Base-by-base conservation (phyloP, 2,329 filamentous ascomycete species). In the Microcyclospora tardicrescens region DNA sequence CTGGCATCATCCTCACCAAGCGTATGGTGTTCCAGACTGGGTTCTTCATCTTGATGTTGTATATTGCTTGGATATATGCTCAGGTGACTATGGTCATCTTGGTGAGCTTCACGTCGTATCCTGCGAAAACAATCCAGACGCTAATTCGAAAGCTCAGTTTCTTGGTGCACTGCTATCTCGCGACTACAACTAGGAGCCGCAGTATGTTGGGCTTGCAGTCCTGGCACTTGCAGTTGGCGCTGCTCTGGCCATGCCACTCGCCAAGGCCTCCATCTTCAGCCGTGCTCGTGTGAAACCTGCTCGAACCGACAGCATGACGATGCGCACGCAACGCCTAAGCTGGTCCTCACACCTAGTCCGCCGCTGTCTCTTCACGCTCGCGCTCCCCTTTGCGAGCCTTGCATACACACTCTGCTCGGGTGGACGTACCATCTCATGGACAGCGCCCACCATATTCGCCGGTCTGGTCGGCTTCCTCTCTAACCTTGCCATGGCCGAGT, bases 51-150 rank as follows among this genome's bases (percentile, higher is more conserved):
- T 66, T 87, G 52, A 72, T 79, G 1, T 43, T 82, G n/a, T 87
- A 87, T 57, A 66, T 78, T 11, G 78, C 72, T 6, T 87, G 82
- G 82, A 81, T 85, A 34, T 84, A 86, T 56, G 79, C 79, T 2
- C 79, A 86, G 51, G 69, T 84, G 2, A 79, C 84, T 5, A 64
- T 87, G 39, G 68, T 84, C 41, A 81, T 86, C 43, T 66, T 83
- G 41, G 69, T 84, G 42, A 61, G 66, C 57, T 4, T 28, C 16
- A 31, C 16, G 16, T 16, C n/a, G 13, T 1, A 33, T 28, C 16
- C 34, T 34, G 6, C 9, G 13, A 28, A 13, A 27, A n/a, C 19
- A 28, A n/a, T n/a, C 12, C 2, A 33, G 8, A 13, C 29, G 34
- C 40, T 48, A 16, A 52, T 40, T 42, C 36, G 11, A 32, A n/a